A percentile compares a stretch with the other conserved stretches of the same genome.
These are phyloP conservation scores for Didymella lethalis DNA, from an alignment of 2,329 filamentous ascomycete genomes.

Conservation along the genomic window DNA sequence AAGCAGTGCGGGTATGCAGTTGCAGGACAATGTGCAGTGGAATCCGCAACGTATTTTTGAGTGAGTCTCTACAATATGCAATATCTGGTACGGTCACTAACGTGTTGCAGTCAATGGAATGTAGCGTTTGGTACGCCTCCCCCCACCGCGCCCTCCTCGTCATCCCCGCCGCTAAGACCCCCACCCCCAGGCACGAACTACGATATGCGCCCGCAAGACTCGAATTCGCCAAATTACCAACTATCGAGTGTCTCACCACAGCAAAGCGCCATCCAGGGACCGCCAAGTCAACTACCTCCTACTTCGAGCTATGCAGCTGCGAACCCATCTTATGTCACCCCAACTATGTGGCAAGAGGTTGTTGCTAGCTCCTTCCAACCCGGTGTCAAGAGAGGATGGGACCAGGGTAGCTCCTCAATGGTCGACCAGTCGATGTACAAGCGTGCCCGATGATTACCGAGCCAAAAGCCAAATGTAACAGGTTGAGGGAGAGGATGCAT, in stretches of 20 bases:
- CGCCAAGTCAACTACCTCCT: conserved; percentile 43
- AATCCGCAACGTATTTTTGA: conserved; percentile 90
- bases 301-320: conserved; percentile 46
- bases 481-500: no score
- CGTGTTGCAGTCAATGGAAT: conserved; percentile 80
- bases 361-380: conserved; percentile 54
- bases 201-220: conserved; percentile 49
- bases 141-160: conserved; percentile 53
- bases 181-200: conserved; percentile 51
- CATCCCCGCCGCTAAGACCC: conserved; percentile 56
- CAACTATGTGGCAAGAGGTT: conserved; percentile 61
- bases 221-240: conserved; percentile 44
- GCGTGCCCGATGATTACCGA: conserved; percentile 39
- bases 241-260: conserved; percentile 48
- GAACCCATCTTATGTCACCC: conserved; percentile 54
- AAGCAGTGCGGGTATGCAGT: conserved; percentile 62
- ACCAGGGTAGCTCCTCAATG: conserved; percentile 49
- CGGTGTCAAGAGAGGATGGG: conserved; percentile 57
- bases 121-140: conserved; percentile 81
- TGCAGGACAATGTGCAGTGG: conserved; percentile 74
- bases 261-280: conserved; percentile 39
- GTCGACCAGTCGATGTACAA: conserved; percentile 51
- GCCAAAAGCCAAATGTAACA: not conserved
- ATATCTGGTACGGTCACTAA: conserved; percentile 22
- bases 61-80: conserved; percentile 63